Conservation (phyloP, 805 yeast species). For the Metahyphopichia silvanorum region DNA sequence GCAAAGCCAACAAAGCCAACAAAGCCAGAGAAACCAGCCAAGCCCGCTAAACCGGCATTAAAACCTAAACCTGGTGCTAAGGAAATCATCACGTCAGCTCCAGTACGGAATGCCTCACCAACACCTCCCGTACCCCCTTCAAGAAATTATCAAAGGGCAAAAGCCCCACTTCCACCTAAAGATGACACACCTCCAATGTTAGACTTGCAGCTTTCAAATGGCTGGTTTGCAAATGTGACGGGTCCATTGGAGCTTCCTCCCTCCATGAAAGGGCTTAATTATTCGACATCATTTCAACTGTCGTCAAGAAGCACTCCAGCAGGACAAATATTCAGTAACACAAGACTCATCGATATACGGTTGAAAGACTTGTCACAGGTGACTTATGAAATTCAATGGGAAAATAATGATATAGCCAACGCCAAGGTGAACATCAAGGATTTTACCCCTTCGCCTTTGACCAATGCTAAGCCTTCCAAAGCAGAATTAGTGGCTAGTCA, state of each 20-base stretch:
- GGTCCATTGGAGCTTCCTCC: slow-evolving; percentile 30
- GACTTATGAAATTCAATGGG: slow-evolving; percentile 39
- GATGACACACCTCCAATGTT: slow-evolving; percentile 31
- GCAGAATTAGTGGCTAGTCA: slow-evolving; percentile 30
- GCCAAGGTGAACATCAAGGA: slow-evolving; percentile 26
- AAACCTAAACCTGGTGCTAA: slow-evolving; percentile 12
- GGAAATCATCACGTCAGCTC: too few species aligned
- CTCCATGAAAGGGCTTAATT: slow-evolving; percentile 34
- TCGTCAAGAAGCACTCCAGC: slow-evolving; percentile 4
- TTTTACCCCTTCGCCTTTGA: slow-evolving; percentile 44
- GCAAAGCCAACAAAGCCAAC: too few species aligned
- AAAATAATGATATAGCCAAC: slow-evolving; percentile 13
- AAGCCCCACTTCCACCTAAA: slow-evolving; percentile 9
- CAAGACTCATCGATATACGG: slow-evolving; percentile 32
- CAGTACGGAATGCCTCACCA: too few species aligned
- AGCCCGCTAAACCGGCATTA: background rate
- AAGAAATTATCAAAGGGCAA: slow-evolving; percentile 16
- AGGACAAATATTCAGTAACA: slow-evolving; percentile 10
- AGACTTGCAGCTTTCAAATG: slow-evolving; percentile 40
- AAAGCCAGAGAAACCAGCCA: too few species aligned
- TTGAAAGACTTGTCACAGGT: slow-evolving; percentile 41
- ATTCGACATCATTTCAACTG: slow-evolving; percentile 17
- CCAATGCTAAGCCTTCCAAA: slow-evolving; percentile 22
- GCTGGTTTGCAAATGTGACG: slow-evolving; percentile 43
- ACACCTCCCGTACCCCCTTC: slow-evolving; percentile 30